These are phyloP conservation scores for Phaeophleospora eucalypticola DNA, from an alignment of 2,329 filamentous ascomycete species.

Conservation along the genomic window DNA sequence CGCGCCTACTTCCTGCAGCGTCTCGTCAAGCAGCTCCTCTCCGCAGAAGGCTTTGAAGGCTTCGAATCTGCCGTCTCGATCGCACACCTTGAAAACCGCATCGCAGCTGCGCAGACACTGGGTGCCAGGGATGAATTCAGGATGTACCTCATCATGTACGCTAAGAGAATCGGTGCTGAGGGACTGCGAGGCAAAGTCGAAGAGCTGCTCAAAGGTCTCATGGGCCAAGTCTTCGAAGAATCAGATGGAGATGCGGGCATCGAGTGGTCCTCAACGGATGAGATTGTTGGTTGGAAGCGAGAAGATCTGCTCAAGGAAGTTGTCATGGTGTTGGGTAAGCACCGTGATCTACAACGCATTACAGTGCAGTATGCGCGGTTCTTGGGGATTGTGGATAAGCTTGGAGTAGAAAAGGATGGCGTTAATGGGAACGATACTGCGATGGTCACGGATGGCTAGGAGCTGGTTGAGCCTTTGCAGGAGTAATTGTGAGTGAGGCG, in stretches of 20 bases:
- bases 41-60: constrained; percentile 83
- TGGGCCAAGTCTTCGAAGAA: constrained; percentile 66
- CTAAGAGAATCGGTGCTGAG: constrained; percentile 88
- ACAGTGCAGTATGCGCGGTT: constrained; percentile 64
- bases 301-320: constrained; percentile 85
- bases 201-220: constrained; percentile 76
- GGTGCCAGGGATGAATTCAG: constrained; percentile 89
- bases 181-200: constrained; percentile 84
- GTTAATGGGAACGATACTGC: constrained; percentile 4
- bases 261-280: constrained; percentile 62
- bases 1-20: constrained; percentile 87
- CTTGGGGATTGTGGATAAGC: constrained; percentile 55
- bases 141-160: constrained; percentile 96
- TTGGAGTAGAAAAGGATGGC: constrained; percentile 3
- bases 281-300: constrained; percentile 86
- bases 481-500: neutral
- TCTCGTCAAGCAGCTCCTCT: constrained; percentile 82
- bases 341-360: constrained; percentile 85
- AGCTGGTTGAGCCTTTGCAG: neutral
- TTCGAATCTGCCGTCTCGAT: constrained; percentile 91
- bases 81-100: constrained; percentile 89
- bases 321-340: constrained; percentile 94
- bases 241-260: constrained; percentile 55
- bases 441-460: constrained; percentile 8
- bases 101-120: constrained; percentile 81